These are phyloP conservation scores for Plasmodium coatneyi DNA, from an alignment of 169 alveolate genomes.

Conservation along the genomic window DNA sequence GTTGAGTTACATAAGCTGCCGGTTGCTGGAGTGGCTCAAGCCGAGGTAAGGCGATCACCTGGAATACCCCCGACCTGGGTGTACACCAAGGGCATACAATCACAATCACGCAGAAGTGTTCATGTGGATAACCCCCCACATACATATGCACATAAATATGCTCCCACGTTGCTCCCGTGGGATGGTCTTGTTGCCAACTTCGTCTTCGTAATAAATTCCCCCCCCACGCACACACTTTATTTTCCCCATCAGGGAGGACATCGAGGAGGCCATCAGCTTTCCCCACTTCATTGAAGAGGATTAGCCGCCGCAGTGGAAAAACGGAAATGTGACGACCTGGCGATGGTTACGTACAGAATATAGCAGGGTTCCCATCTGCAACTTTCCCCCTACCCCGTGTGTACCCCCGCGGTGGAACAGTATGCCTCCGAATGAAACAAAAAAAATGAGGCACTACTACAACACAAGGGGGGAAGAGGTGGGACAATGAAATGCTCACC, in stretches of 20 bases:
- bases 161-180: background rate
- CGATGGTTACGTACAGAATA: too few species aligned
- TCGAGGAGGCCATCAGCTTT: slow-evolving; percentile 63
- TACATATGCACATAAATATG: background rate
- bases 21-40: slow-evolving; percentile 54
- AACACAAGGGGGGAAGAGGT: background rate
- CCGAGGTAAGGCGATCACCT: slow-evolving; percentile 20
- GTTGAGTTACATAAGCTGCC: slow-evolving; percentile 42
- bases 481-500: background rate
- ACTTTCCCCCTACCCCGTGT: too few species aligned
- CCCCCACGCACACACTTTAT: background rate
- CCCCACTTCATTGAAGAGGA: slow-evolving; percentile 52
- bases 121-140: background rate
- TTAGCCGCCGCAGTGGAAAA: background rate
- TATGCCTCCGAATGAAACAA: too few species aligned
- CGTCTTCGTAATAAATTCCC: background rate
- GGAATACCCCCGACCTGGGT: background rate
- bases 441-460: too few species aligned
- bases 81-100: background rate
- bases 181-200: background rate
- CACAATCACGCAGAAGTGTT: background rate
- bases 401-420: too few species aligned
- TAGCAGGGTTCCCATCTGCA: too few species aligned
- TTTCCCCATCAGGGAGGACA: slow-evolving; percentile 11
- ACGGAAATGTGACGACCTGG: background rate